A percentile compares a stretch with the other conserved stretches of the same genome.
Conservation (phyloP, 2,329 filamentous ascomycete species). For the Fusarium beomiforme region DNA sequence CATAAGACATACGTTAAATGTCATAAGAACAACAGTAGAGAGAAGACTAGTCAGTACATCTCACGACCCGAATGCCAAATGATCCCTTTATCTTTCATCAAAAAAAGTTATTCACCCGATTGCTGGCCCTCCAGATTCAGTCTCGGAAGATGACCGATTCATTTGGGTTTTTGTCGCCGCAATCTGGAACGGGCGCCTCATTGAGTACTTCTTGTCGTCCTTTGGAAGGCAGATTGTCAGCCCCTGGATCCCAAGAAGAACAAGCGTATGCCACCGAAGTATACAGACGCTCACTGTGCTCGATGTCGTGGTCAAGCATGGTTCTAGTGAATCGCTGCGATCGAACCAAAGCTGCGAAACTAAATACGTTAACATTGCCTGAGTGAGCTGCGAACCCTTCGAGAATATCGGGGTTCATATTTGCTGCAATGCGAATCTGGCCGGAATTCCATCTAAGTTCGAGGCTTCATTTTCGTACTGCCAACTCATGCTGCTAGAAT, state of each 20-base stretch:
- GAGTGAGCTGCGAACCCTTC: neutral
- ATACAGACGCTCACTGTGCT: too few species aligned
- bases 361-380: accelerated
- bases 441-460: accelerated
- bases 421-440: neutral
- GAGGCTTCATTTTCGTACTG: accelerated
- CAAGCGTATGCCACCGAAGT: neutral
- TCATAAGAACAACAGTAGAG: too few species aligned
- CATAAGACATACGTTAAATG: too few species aligned
- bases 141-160: too few species aligned
- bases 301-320: neutral
- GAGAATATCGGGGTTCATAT: too few species aligned
- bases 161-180: accelerated
- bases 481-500: neutral
- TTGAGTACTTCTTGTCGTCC: neutral
- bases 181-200: neutral
- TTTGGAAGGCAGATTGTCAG: neutral
- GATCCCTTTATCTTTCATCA: too few species aligned
- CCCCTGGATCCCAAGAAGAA: neutral
- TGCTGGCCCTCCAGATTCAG: too few species aligned
- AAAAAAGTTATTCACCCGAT: too few species aligned
- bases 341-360: neutral
- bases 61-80: too few species aligned
- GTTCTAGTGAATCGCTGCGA: neutral
- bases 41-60: too few species aligned